Percentiles rank a stretch among this genome's conserved stretches.
Conservation (phyloP, 2,329 filamentous ascomycete genomes). For the Sporothrix protearum region DNA sequence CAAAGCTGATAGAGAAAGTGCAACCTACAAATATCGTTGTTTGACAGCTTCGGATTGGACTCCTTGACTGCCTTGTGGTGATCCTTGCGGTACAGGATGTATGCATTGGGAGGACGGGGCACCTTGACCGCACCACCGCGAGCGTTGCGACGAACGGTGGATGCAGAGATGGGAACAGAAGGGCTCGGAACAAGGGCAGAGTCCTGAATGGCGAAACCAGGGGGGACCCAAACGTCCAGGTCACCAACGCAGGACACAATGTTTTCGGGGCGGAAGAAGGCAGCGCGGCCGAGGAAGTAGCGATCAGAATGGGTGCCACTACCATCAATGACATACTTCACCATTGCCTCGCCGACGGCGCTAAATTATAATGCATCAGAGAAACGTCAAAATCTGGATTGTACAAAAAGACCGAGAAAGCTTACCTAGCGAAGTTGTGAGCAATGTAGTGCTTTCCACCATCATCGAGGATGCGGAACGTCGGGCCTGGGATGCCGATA, state of each 20-base stretch:
- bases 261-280: constrained; percentile 21
- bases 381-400: not conserved
- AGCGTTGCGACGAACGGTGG: not conserved
- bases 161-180: not conserved
- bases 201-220: constrained; percentile 10
- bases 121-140: constrained; percentile 28
- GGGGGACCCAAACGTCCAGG: constrained; percentile 25
- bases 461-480: constrained; percentile 25
- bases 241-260: constrained; percentile 16
- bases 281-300: constrained; percentile 23
- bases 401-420: not conserved
- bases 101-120: constrained; percentile 42
- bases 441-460: constrained; percentile 26
- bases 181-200: not conserved
- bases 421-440: constrained; percentile 23
- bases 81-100: constrained; percentile 43
- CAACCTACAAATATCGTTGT: constrained; percentile 44
- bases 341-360: constrained; percentile 19
- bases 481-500: constrained; percentile 23
- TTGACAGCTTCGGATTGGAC: constrained; percentile 37
- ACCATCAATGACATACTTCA: constrained; percentile 27
- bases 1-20: not conserved
- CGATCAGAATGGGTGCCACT: constrained; percentile 25
- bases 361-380: not conserved
- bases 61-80: constrained; percentile 38